phyloP scores from a whole-genome alignment of 495 filamentous ascomycete genomes.

The Penicillium goetzii region DNA sequence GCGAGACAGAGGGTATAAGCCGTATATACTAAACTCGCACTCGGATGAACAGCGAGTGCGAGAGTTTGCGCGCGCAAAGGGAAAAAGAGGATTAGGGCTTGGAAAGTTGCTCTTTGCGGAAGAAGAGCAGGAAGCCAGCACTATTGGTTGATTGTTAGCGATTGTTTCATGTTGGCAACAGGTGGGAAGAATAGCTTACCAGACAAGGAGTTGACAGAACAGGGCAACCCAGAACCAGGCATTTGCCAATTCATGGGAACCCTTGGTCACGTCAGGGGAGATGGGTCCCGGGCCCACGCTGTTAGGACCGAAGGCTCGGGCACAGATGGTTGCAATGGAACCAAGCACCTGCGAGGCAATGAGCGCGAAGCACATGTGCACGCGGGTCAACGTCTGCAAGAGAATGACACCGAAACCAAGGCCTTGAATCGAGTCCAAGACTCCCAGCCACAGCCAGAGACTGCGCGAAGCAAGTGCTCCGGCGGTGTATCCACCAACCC shows the following conservation, averaged over 20 bases:
- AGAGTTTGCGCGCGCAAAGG: background rate
- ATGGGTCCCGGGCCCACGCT: slow-evolving; percentile 49
- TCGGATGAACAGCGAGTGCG: background rate
- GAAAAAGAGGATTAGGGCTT: slow-evolving; percentile 10
- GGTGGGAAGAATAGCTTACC: slow-evolving; percentile 26
- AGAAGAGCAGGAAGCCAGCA: slow-evolving; percentile 68
- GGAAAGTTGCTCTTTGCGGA: slow-evolving; percentile 37
- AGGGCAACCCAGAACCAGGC: slow-evolving; percentile 70
- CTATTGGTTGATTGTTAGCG: slow-evolving; percentile 13
- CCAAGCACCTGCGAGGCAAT: slow-evolving; percentile 56
- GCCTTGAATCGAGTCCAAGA: slow-evolving; percentile 53
- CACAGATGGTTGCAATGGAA: slow-evolving; percentile 53
- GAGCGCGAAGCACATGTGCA: slow-evolving; percentile 54
- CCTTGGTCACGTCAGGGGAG: slow-evolving; percentile 46
- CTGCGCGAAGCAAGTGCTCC: slow-evolving; percentile 51
- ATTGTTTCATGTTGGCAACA: background rate
- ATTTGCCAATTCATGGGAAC: slow-evolving; percentile 51
- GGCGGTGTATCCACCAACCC: slow-evolving; percentile 43
- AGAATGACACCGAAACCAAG: slow-evolving; percentile 57
- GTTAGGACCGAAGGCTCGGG: slow-evolving; percentile 51
- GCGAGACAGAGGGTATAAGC: slow-evolving; percentile 9
- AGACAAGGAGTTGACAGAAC: slow-evolving; percentile 63
- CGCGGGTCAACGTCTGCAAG: slow-evolving; percentile 50
- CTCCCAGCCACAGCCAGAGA: slow-evolving; percentile 56
- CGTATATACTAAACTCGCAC: slow-evolving; percentile 8